Base-by-base conservation (phyloP, 2,329 filamentous ascomycete species). In the Aspergillus costaricaensis region DNA sequence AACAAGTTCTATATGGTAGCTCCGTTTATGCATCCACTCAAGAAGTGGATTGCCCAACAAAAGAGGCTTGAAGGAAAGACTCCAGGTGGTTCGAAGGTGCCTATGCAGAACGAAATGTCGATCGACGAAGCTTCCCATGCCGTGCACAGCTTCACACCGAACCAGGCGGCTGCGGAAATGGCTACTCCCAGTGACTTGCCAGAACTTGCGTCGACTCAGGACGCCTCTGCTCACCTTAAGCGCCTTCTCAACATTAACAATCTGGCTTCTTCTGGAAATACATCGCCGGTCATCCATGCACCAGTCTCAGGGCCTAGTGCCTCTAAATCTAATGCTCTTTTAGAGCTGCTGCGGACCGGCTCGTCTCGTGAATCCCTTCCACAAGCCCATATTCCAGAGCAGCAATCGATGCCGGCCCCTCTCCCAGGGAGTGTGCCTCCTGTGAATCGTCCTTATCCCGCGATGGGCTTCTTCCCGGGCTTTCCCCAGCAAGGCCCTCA, bases 1-100 rank as follows among this genome's bases (percentile, higher is more conserved):
- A 92, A 91, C 75, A 97, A 94, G 72, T 98, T 97, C 74, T 99
- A 97, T 78, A 97, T 98, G 91, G 95, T 99, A 17, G 92, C 92
- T 0, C 93, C 94, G 0, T 99, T 99, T 72, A 81, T 98, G 57
- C 87, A 87, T 1, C 90, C 88, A 5, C 78, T 99, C 52, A 93
- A 92, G 76, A 92, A 91, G 74, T 98, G 93, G 93, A 92, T 98
- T 50, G 81, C 87, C n/a, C 86, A 89, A 65, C 91, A 96, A 77
- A 89, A 86, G 80, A 92, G 89, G 77, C 82, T 84, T n/a, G 90
- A 91, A 67, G 80, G 81, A 8, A 80, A 81, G 67, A 80, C 79
- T 64, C 73, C 76, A 17, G 68, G 78, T 27, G 79, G 73, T 39
- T 75, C 72, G 32, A 74, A 76, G 14, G 78, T 83, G 32, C 68